phyloP scores from a whole-genome alignment of 768 basidiomycete species.

The Ramaria sp. region DNA sequence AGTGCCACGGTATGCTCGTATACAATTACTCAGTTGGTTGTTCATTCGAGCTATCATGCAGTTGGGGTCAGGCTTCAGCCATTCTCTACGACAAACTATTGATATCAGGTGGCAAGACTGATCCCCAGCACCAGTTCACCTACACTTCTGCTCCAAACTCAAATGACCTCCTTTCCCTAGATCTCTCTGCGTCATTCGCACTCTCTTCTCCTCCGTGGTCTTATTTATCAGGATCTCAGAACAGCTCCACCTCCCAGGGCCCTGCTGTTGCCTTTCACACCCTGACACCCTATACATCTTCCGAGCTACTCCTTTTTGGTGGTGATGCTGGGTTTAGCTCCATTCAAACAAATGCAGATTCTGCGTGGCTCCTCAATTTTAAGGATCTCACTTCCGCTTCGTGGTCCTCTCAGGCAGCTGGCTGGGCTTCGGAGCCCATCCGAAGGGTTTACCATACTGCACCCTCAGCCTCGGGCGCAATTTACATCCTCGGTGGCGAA shows the following conservation, averaged over 20 bases:
- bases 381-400: constrained; percentile 25
- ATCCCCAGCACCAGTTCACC: constrained; percentile 52
- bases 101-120: constrained; percentile 75
- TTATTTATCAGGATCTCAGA: constrained; percentile 37
- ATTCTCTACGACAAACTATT: constrained; percentile 50
- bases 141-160: constrained; percentile 68
- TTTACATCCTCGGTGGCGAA: constrained; percentile 73
- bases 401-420: constrained; percentile 37
- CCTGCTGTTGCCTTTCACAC: constrained; percentile 75
- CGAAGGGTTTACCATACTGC: constrained; percentile 69
- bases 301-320: constrained; percentile 57
- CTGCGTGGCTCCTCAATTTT: constrained; percentile 46
- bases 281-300: constrained; percentile 51
- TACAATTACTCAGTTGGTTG: not conserved
- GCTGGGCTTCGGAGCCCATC: constrained; percentile 58
- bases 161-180: constrained; percentile 61
- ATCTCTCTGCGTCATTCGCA: constrained; percentile 49
- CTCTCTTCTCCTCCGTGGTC: constrained; percentile 60
- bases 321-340: constrained; percentile 61
- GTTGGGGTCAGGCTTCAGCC: constrained; percentile 77
- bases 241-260: constrained; percentile 35
- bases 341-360: constrained; percentile 38
- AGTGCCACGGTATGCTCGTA: not conserved
- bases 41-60: constrained; percentile 19
- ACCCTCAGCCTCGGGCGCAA: constrained; percentile 33